phyloP scores from a whole-genome alignment of 257 asterid species.

The Henckelia pumila region DNA sequence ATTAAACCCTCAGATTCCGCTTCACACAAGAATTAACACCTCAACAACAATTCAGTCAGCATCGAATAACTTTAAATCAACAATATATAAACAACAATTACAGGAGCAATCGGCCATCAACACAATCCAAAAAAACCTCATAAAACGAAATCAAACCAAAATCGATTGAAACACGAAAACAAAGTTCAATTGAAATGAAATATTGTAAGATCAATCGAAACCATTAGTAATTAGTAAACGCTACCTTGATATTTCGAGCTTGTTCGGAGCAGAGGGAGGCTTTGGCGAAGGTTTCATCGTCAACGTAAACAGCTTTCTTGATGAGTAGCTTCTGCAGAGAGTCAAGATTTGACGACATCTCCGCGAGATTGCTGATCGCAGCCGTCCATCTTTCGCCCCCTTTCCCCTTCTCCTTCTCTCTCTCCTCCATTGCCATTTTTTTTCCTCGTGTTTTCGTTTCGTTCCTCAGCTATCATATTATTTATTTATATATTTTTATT shows the following conservation, averaged over 20 bases:
- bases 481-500: too few species aligned
- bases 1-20: constrained; percentile 1
- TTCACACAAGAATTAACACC: too few species aligned
- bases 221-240: neutral
- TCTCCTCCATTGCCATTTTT: constrained; percentile 45
- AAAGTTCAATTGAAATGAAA: neutral
- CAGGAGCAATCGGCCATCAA: neutral
- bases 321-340: constrained; percentile 72
- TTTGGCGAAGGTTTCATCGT: constrained; percentile 82
- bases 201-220: neutral
- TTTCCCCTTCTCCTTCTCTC: constrained; percentile 49
- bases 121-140: neutral
- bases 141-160: neutral
- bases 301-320: constrained; percentile 81
- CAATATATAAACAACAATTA: neutral
- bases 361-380: constrained; percentile 81
- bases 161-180: neutral
- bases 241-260: constrained; percentile 87
- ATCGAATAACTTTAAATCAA: neutral
- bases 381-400: constrained; percentile 84
- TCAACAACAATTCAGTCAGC: neutral
- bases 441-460: neutral
- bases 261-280: constrained; percentile 85
- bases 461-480: neutral
- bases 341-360: constrained; percentile 71